Evolutionary conservation across 83 land plant species (phyloP), one percentile per base, ranked within the genome.

Genomic region (Isoetes engelmannii): DNA sequence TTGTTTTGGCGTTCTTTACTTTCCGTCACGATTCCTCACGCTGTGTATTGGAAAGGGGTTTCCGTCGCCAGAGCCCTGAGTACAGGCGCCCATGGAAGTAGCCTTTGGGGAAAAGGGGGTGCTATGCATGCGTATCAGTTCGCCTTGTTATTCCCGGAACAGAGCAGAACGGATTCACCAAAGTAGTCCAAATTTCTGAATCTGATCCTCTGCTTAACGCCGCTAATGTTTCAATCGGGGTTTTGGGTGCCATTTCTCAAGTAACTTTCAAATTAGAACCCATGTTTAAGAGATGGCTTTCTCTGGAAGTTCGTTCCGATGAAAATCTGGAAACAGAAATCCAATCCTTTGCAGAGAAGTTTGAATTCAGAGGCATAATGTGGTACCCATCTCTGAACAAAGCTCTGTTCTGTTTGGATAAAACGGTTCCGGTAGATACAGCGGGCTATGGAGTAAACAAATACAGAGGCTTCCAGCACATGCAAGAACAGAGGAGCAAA

Each of bases 11-110:
- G n/a, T n/a, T n/a, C n/a, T n/a, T n/a, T n/a, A n/a, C n/a, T n/a
- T n/a, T n/a, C n/a, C n/a, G n/a, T n/a, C n/a, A 42, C 62, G 8
- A 12, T 59, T 18, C 62, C 62, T 20, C 10, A 9, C 28, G 62
- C 62, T 12, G 28, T 37, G 8, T 59, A 59, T 37, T 59, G 62
- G 62, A 3, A 59, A 19, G 62, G 28, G 28, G 20, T 59, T 18
- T 59, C 62, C 28, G 18, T 59, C 4, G 62, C 18, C 19, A 4
- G 62, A 59, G 62, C 62, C 1, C 28, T 59, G 18, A 59, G 62
- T 18, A 59, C 62, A 19, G 62, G 62, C 18, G 62, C 62, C 10
- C 62, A 59, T 59, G 62, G 62, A 59, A 59, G 62, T 4, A 59
- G 62, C 9, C 19, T 59, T 20, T 18, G 12, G 12, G 62, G 62